Conservation (phyloP, 148 eudicot species). For the Rhododendron vialii region DNA sequence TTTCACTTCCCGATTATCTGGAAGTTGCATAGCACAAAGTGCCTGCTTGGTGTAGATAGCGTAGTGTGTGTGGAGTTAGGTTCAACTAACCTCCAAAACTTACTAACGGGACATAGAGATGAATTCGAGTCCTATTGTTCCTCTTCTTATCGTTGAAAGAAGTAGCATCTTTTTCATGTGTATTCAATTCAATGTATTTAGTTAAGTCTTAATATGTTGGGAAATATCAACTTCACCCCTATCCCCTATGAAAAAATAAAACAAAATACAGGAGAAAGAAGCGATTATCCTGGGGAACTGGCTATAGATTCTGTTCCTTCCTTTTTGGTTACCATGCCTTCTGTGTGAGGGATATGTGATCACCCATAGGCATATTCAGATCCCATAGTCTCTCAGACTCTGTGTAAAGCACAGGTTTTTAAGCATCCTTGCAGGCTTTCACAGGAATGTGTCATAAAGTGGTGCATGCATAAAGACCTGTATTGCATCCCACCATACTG, state of each 20-base stretch:
- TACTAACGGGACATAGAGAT: background rate
- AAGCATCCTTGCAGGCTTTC: background rate
- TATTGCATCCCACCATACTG: background rate
- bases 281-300: background rate
- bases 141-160: background rate
- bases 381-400: background rate
- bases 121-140: background rate
- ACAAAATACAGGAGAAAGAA: background rate
- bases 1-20: background rate
- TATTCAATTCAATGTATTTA: background rate
- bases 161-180: background rate
- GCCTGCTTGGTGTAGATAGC: background rate
- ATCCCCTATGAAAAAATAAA: background rate
- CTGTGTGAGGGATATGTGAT: background rate
- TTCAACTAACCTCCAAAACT: background rate
- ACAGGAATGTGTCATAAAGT: background rate
- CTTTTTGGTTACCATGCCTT: background rate
- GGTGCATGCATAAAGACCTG: background rate
- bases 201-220: background rate
- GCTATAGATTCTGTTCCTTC: background rate
- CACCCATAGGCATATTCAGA: background rate
- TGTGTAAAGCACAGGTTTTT: background rate
- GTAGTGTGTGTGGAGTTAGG: background rate
- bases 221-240: background rate
- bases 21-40: background rate